Base-by-base conservation (phyloP, 345 rosid genomes). In the Carallia brachiata region DNA sequence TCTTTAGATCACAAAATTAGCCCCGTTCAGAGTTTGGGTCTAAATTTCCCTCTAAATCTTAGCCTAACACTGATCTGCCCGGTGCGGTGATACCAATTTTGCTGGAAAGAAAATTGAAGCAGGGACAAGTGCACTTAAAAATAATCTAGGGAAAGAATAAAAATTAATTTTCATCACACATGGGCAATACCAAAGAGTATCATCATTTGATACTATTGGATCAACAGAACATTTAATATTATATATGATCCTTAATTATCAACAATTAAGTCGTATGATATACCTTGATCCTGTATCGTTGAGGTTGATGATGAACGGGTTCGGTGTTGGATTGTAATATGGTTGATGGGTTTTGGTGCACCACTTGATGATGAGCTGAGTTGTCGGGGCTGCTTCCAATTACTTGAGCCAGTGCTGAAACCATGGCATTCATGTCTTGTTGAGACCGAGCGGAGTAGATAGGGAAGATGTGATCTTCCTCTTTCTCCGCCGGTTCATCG, bases 361-460 rank as follows among this genome's bases (percentile, higher is more conserved):
- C 2, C 16, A 23, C 23, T 23, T 23, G 23, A 23, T 19, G 30
- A 8, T 82, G 83, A 68, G 28, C 65, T 48, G 84, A 65, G 70
- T 19, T 68, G 47, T 55, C 72, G 63, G 70, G 70, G 63, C 68
- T 68, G 75, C 61, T 84, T 56, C 85, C 87, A 36, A 90, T 88
- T 17, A 90, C 93, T 69, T 90, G 90, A 79, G 90, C 31, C 39
- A 90, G 82, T 63, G 93, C 96, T 5, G 90, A 83, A 64, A 90
- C 88, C 87, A 90, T 85, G 3, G 77, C 88, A 52, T 77, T 62
- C 88, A 80, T 86, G 61, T 90, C 96, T 37, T 80, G 88, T 70
- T 90, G 89, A 53, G 96, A 90, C 77, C 90, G 75, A 52, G 86
- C 81, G n/a, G 90, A 85, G 77, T 77, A 88, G 36, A 78, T 63